These are phyloP conservation scores for Panicum virgatum DNA, from an alignment of 202 grass and related monocot species.

Conservation along the genomic window DNA sequence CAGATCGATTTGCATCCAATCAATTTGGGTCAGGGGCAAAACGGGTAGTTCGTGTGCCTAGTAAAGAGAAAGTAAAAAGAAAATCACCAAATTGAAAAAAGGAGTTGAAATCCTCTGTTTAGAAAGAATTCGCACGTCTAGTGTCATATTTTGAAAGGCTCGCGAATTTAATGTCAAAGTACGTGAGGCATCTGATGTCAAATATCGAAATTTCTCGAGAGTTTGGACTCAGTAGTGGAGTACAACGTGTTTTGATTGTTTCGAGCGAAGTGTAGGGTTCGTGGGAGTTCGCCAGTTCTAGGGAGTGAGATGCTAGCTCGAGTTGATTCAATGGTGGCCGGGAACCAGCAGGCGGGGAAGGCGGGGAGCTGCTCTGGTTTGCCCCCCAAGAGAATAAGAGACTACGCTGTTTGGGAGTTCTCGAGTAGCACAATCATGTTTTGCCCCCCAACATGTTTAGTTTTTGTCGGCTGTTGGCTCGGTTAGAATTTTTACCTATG, in stretches of 20 bases:
- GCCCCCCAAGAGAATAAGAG: neutral
- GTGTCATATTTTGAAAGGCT: no score
- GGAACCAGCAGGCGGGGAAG: neutral
- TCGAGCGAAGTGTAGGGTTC: constrained; percentile 32
- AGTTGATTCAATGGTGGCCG: neutral
- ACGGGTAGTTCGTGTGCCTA: no score
- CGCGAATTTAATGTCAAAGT: no score
- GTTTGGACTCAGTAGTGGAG: neutral
- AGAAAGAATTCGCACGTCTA: no score
- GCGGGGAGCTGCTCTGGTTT: neutral
- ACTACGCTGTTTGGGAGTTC: neutral
- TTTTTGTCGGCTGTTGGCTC: constrained; percentile 15
- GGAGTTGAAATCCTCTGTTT: no score
- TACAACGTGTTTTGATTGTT: neutral
- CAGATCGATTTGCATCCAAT: no score
- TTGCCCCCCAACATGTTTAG: neutral
- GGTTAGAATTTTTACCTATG: constrained; percentile 8
- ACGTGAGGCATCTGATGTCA: no score
- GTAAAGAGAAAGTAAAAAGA: no score
- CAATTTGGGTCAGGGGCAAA: no score
- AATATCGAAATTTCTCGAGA: no score
- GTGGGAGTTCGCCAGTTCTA: neutral
- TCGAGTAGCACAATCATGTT: neutral
- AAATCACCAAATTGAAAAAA: no score
- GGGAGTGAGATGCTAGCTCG: neutral